Base-by-base conservation (phyloP, 163 green algal genomes). In the Coccomyxa subellipsoidea region DNA sequence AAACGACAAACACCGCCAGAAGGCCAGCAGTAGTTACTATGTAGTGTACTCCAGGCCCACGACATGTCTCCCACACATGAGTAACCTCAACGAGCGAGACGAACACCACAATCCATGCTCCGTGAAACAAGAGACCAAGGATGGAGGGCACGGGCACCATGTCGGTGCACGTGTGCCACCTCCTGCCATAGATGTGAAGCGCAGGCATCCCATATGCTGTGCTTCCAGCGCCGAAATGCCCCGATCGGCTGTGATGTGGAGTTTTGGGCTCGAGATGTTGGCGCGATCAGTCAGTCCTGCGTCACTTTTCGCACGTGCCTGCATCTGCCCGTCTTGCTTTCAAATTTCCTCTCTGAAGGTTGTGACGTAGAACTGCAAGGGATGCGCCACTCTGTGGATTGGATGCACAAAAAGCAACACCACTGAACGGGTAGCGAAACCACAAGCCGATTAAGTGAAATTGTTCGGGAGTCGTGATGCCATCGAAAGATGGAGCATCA, bases 161-260 rank as follows among this genome's bases (percentile, higher is more conserved):
- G 81, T 94, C 90, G 6, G 75, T 72, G 37, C 88, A 84, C 27
- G 92, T 84, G 32, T 89, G 82, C 91, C 90, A 93, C 12, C 85
- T 80, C 27, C 91, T 82, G 12, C 82, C 82, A 38, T 91, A 91
- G 1, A 92, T 34, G 2, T 69, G 27, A 5, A 94, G 71, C 21
- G 89, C 90, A 9, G 90, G 90, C 90, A 93, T 93, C 2, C 4
- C 32, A 34, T 18, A 59, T 59, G 47, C 4, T 12, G 47, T 12
- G 5, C 47, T 27, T 27, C 23, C 15, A 59, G 47, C 47, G 47
- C 23, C 47, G 23, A 12, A 59, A 18, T 59, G 15, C 47, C 47
- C 21, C 47, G 47, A 59, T 59, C 47, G 47, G 21, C 47, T 7
- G 21, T 59, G 47, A 27, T 59, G 5, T 59, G 47, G 47, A 59